A percentile compares a stretch with the other conserved stretches of the same genome.
Evolutionary conservation across 164 flowering plant genomes (phyloP).

Genomic region (Umbilicus rupestris): DNA sequence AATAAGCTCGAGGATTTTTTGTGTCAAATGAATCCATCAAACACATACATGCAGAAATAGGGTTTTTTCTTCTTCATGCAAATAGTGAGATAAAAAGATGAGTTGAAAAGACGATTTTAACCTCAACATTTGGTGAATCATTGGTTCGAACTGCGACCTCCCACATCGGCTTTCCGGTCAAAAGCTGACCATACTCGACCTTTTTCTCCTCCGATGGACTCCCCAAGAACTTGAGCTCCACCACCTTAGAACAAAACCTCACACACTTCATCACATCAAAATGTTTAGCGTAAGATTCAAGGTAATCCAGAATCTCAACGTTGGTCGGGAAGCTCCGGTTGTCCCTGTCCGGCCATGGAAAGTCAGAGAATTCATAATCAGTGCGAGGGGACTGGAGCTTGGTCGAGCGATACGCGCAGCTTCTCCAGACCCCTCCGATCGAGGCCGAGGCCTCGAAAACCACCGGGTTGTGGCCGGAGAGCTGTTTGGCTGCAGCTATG

Average conservation of each 20-base stretch:
- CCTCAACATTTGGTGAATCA: conserved; percentile 50
- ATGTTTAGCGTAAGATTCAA: conserved; percentile 57
- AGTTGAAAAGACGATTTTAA: conserved; percentile 2
- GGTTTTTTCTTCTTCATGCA: not conserved
- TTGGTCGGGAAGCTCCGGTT: conserved; percentile 56
- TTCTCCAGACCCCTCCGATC: conserved; percentile 88
- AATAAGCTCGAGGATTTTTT: not conserved
- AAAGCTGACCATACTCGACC: conserved; percentile 25
- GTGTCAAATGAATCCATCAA: not conserved
- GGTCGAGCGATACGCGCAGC: conserved; percentile 63
- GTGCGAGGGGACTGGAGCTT: conserved; percentile 75
- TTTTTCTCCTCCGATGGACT: conserved; percentile 9
- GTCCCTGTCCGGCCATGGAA: conserved; percentile 73
- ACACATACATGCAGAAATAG: not conserved
- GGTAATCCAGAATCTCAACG: conserved; percentile 59
- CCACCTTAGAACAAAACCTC: conserved; percentile 69
- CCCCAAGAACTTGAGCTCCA: conserved; percentile 49
- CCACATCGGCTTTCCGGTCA: conserved; percentile 67
- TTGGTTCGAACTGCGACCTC: conserved; percentile 57
- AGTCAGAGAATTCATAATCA: conserved; percentile 87
- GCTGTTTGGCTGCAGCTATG: conserved; percentile 81
- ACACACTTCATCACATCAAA: conserved; percentile 58
- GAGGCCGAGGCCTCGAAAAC: conserved; percentile 77
- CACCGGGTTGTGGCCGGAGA: conserved; percentile 43
- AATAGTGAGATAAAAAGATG: not conserved